Conservation (phyloP, 2,329 filamentous ascomycete species). For the Aspergillus hortae region DNA sequence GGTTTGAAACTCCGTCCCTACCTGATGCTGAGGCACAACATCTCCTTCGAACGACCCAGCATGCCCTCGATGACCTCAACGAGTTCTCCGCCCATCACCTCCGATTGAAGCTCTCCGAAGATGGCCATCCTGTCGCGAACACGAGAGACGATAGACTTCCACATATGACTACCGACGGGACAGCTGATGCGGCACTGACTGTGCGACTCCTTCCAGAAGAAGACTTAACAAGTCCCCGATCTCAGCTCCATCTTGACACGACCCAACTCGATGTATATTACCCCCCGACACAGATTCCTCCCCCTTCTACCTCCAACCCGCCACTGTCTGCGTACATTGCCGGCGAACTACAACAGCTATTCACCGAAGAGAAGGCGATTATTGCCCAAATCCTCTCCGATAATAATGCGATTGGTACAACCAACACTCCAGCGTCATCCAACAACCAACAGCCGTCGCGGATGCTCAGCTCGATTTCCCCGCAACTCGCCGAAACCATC, state of each 20-base stretch:
- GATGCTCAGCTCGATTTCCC: constrained; percentile 37
- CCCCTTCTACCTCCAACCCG: constrained; percentile 66
- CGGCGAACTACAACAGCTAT: constrained; percentile 70
- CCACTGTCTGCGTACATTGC: constrained; percentile 74
- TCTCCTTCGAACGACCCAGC: constrained; percentile 76
- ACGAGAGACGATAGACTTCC: constrained; percentile 10
- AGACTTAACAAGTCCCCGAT: constrained; percentile 49
- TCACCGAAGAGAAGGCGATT: constrained; percentile 83
- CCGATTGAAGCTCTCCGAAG: constrained; percentile 61
- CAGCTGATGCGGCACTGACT: constrained; percentile 57
- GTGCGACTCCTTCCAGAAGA: constrained; percentile 62
- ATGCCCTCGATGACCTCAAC: constrained; percentile 80
- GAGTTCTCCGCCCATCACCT: constrained; percentile 83
- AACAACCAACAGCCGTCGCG: constrained; percentile 27
- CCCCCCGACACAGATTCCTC: constrained; percentile 63
- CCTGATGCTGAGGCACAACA: constrained; percentile 65
- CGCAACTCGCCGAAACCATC: constrained; percentile 55
- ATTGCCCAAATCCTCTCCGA: constrained; percentile 70
- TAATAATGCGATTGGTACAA: constrained; percentile 36
- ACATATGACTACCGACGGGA: constrained; percentile 14
- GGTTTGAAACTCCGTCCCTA: constrained; percentile 66
- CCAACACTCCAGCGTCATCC: constrained; percentile 18
- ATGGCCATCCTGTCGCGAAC: constrained; percentile 1
- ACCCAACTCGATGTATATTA: constrained; percentile 76
- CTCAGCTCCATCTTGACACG: constrained; percentile 65